phyloP scores from a whole-genome alignment of 2,329 filamentous ascomycete species.

The Diaporthe sp. region DNA sequence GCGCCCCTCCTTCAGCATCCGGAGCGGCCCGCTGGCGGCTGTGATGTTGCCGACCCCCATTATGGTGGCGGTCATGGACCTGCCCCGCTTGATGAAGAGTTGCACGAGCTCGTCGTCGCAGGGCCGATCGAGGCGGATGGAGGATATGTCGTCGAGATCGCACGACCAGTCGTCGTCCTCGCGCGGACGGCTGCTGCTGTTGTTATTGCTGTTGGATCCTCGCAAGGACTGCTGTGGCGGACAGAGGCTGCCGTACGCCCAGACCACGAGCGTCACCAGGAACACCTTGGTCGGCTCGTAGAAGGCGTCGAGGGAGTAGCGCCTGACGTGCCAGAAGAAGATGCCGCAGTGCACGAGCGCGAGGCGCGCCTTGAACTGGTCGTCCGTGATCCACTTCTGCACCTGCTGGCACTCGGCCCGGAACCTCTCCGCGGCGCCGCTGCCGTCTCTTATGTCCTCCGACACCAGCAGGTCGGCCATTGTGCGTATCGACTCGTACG shows the following conservation, averaged over 20 bases:
- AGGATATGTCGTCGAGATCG: constrained; percentile 47
- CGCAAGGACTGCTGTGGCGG: constrained; percentile 33
- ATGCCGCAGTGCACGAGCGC: constrained; percentile 59
- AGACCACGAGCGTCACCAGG: constrained; percentile 54
- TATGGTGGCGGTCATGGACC: constrained; percentile 62
- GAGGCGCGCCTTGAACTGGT: constrained; percentile 60
- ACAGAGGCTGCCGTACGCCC: constrained; percentile 52
- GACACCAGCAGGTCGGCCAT: constrained; percentile 54
- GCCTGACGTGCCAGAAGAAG: constrained; percentile 60
- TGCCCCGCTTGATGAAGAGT: constrained; percentile 64
- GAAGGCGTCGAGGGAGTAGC: constrained; percentile 57
- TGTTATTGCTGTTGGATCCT: neutral
- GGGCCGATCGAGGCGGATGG: constrained; percentile 67
- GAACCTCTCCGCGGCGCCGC: constrained; percentile 48
- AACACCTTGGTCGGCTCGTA: constrained; percentile 55
- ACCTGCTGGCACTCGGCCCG: constrained; percentile 52
- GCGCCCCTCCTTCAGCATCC: constrained; percentile 41
- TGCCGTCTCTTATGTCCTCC: constrained; percentile 44
- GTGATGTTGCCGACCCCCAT: constrained; percentile 64
- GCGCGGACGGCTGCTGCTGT: neutral
- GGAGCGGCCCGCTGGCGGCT: constrained; percentile 39
- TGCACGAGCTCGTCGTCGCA: constrained; percentile 69
- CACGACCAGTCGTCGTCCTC: constrained; percentile 30
- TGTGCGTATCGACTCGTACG: constrained; percentile 59
- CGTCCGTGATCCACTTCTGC: constrained; percentile 35